phyloP scores from a whole-genome alignment of 1,284 basidiomycete genomes.

The Cryptococcus jaspeensis region DNA sequence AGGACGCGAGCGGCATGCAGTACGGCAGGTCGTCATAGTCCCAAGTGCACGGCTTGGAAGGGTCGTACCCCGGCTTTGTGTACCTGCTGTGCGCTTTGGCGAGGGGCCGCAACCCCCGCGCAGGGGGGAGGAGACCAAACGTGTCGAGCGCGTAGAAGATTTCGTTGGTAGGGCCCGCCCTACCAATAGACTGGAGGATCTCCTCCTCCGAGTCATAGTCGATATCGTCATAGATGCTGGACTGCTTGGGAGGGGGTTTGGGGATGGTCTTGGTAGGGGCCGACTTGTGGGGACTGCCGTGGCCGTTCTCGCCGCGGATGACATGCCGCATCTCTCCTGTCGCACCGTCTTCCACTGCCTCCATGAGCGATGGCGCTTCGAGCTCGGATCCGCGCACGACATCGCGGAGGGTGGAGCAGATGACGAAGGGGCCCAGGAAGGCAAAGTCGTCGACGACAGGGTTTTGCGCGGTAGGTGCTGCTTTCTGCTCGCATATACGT shows the following conservation, averaged over 20 bases:
- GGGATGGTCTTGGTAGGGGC: too few relatives aligned
- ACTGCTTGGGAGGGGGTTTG: background rate
- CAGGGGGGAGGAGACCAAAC: background rate
- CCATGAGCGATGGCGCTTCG: too few relatives aligned
- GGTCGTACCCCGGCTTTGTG: background rate
- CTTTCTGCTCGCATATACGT: background rate
- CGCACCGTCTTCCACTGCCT: too few relatives aligned
- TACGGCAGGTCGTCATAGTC: slow-evolving; percentile 1
- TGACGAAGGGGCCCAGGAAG: slow-evolving; percentile 7
- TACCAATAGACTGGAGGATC: too few relatives aligned
- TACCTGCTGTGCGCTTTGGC: background rate
- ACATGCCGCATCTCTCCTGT: too few relatives aligned
- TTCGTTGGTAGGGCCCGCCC: background rate
- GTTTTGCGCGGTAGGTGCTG: background rate
- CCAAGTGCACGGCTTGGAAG: slow-evolving; percentile 5
- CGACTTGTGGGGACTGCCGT: too few relatives aligned
- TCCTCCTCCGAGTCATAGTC: slow-evolving; percentile 1
- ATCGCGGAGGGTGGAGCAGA: background rate
- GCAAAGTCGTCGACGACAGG: background rate
- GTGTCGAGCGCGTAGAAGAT: background rate
- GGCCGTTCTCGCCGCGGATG: too few relatives aligned
- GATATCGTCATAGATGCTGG: background rate
- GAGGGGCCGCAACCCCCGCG: background rate
- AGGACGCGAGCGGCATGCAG: background rate
- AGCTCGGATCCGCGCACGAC: too few relatives aligned